Conservation (phyloP, 108 stramenopile genomes). For the Skeletonema tropicum region DNA sequence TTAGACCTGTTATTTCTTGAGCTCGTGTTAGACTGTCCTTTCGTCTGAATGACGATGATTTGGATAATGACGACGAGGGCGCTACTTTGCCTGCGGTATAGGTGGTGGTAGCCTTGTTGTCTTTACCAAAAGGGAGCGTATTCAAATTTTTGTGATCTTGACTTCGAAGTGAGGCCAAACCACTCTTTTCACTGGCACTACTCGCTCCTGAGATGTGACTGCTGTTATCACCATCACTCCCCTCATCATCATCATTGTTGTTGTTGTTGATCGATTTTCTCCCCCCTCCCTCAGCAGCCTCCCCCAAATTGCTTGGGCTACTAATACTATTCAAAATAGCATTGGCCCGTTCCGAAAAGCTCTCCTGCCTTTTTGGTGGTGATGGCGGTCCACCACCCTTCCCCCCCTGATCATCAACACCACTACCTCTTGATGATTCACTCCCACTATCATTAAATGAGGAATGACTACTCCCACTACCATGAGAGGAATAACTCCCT, state of each 20-base stretch:
- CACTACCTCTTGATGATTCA: background rate
- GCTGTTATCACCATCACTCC: background rate
- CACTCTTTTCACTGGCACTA: conserved; percentile 33
- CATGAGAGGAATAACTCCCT: background rate
- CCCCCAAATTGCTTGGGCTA: background rate
- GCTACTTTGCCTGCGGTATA: too few species aligned
- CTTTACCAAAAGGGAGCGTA: conserved; percentile 4
- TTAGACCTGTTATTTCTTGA: conserved; percentile 16
- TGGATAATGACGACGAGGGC: background rate
- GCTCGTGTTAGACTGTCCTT: conserved; percentile 29
- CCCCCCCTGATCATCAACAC: too few species aligned
- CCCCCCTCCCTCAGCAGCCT: too few species aligned
- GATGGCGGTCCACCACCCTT: background rate
- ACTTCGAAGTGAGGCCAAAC: too few species aligned
- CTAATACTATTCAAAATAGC: conserved; percentile 27
- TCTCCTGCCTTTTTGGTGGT: conserved; percentile 3
- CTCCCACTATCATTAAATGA: background rate
- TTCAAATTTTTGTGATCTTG: conserved; percentile 6
- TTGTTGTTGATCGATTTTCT: too few species aligned
- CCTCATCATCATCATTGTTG: conserved; percentile 8
- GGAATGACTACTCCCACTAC: conserved; percentile 9
- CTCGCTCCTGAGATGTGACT: conserved; percentile 44
- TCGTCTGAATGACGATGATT: background rate
- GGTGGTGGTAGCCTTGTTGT: background rate
- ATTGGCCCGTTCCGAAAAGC: conserved; percentile 41